Conservation (phyloP, 78 protist species). For the Dictyostelium brefeldianum region DNA sequence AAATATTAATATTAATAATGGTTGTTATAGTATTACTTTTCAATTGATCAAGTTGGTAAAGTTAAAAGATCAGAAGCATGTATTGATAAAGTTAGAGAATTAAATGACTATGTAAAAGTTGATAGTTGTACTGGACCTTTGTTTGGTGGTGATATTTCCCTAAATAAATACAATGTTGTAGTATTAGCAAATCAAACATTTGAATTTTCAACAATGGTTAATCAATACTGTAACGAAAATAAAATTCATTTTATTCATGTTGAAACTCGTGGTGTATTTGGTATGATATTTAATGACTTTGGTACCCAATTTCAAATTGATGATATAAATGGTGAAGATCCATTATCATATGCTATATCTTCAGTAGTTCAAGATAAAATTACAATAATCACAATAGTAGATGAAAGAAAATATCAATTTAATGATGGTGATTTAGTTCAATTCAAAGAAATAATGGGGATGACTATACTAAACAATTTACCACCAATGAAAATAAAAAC, state of each 20-base stretch:
- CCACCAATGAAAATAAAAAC: conserved; percentile 74
- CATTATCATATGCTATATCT: conserved; percentile 75
- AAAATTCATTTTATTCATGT: conserved; percentile 73
- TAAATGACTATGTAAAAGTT: conserved; percentile 93
- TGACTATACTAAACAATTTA: conserved; percentile 91
- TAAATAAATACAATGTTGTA: conserved; percentile 60
- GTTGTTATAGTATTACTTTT: conserved; percentile 87
- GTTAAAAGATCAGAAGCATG: conserved; percentile 72
- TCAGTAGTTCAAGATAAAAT: conserved; percentile 83
- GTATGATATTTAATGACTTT: conserved; percentile 91
- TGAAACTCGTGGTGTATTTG: conserved; percentile 91
- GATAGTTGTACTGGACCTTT: conserved; percentile 52
- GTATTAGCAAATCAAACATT: conserved; percentile 79
- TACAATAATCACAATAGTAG: conserved; percentile 89
- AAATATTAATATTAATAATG: too few species aligned
- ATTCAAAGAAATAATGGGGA: conserved; percentile 94
- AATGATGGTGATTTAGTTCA: conserved; percentile 92
- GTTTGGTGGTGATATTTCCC: not conserved
- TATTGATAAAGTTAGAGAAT: conserved; percentile 89
- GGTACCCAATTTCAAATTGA: conserved; percentile 89
- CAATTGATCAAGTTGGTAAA: conserved; percentile 91
- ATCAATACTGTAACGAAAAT: conserved; percentile 77
- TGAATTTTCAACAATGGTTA: conserved; percentile 56
- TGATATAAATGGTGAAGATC: conserved; percentile 95
- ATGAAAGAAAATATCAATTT: conserved; percentile 88